Evolutionary conservation across 805 yeast genomes (phyloP).

Genomic region (Saccharomycopsis selenospora): DNA sequence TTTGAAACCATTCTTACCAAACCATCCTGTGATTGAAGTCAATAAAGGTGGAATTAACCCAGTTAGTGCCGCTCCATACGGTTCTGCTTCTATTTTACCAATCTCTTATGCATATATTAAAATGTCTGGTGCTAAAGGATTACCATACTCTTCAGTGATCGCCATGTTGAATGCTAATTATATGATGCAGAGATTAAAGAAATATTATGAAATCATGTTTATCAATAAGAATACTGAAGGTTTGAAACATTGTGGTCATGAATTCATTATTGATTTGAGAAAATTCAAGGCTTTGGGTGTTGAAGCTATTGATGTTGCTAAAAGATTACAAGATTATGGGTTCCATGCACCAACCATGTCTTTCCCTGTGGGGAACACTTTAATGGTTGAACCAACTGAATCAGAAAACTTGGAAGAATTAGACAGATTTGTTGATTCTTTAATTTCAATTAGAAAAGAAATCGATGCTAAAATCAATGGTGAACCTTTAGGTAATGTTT

Average conservation of each 20-base stretch:
- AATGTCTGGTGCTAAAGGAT: constrained; percentile 79
- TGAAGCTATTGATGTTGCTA: constrained; percentile 95
- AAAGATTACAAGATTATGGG: constrained; percentile 94
- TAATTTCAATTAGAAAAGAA: constrained; percentile 77
- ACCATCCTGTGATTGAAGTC: constrained; percentile 55
- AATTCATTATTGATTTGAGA: constrained; percentile 87
- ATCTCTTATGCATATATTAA: constrained; percentile 94
- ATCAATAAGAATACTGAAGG: constrained; percentile 48
- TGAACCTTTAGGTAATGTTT: constrained; percentile 55
- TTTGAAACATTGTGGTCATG: constrained; percentile 86
- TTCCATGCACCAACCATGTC: constrained; percentile 99
- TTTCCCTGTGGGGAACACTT: constrained; percentile 95
- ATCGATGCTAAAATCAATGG: constrained; percentile 66
- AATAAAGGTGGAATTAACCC: constrained; percentile 53
- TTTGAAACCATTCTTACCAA: constrained; percentile 74
- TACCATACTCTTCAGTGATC: constrained; percentile 79
- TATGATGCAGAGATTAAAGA: constrained; percentile 73
- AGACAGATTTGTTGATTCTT: constrained; percentile 82
- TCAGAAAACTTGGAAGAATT: constrained; percentile 83
- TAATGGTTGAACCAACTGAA: constrained; percentile 98
- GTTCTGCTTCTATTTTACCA: constrained; percentile 88
- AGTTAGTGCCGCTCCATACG: constrained; percentile 91
- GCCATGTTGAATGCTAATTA: constrained; percentile 96
- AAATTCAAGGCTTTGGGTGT: constrained; percentile 69
- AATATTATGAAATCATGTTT: constrained; percentile 70